Percentiles rank a stretch among this genome's conserved stretches.
Conservation (phyloP, 345 rosid species). For the Microthlaspi erraticum region DNA sequence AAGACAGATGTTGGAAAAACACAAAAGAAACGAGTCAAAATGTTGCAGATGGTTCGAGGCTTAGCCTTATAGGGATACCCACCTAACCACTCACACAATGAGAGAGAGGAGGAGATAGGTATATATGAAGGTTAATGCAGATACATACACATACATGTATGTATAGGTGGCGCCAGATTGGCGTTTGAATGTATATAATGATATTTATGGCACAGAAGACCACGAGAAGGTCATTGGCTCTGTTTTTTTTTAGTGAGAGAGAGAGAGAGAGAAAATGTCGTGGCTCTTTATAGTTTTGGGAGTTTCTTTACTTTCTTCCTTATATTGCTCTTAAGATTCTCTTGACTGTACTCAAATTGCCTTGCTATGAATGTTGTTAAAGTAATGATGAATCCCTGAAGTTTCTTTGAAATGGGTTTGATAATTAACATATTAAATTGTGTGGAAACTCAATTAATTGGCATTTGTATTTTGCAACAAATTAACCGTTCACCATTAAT, state of each 20-base stretch:
- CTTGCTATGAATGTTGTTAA: background rate
- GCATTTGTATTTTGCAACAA: background rate
- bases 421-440: background rate
- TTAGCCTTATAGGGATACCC: constrained; percentile 42
- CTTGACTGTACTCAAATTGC: background rate
- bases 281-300: constrained; percentile 29
- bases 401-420: constrained; percentile 3
- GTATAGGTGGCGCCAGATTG: constrained; percentile 40
- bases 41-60: constrained; percentile 44
- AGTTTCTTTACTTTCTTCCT: constrained; percentile 20
- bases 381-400: background rate
- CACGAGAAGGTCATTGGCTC: constrained; percentile 44
- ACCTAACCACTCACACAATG: constrained; percentile 42
- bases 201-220: constrained; percentile 46
- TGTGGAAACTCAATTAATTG: constrained; percentile 1
- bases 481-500: background rate
- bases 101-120: constrained; percentile 33
- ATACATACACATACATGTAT: constrained; percentile 15
- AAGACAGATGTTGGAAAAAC: constrained; percentile 44
- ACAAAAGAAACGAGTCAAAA: constrained; percentile 41
- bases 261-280: constrained; percentile 23
- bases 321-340: background rate
- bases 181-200: constrained; percentile 42
- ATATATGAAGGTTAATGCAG: constrained; percentile 18
- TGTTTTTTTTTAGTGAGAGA: no score